Evolutionary conservation across 108 stramenopile genomes (phyloP).

Genomic region (Stephanodiscus minutulus): DNA sequence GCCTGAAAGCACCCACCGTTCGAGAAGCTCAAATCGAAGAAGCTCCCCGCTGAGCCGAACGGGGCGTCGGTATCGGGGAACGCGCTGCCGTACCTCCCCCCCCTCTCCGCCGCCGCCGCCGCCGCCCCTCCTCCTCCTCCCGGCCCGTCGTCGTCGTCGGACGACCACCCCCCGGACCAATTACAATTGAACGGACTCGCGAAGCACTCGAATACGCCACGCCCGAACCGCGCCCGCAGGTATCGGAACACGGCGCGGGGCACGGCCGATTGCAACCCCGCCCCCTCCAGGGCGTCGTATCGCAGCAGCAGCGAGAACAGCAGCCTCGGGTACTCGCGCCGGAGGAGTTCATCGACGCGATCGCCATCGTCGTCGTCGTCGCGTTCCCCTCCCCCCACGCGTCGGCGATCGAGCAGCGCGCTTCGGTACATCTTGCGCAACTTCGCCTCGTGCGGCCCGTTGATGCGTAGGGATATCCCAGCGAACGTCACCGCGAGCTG

Average conservation of each 20-base stretch:
- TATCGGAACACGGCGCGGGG: slow-evolving; percentile 77
- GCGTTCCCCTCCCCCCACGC: not conserved
- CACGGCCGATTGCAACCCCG: slow-evolving; percentile 85
- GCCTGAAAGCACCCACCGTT: slow-evolving; percentile 75
- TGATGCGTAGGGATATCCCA: slow-evolving; percentile 66
- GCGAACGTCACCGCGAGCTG: slow-evolving; percentile 50
- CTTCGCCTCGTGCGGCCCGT: slow-evolving; percentile 65
- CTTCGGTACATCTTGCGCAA: slow-evolving; percentile 57
- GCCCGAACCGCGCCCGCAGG: slow-evolving; percentile 63
- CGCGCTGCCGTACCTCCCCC: slow-evolving; percentile 57
- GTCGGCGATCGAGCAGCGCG: slow-evolving; percentile 8
- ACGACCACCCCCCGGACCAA: slow-evolving; percentile 50
- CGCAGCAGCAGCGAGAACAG: slow-evolving; percentile 68
- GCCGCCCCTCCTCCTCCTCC: slow-evolving; percentile 23
- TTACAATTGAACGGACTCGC: slow-evolving; percentile 88
- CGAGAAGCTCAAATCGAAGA: slow-evolving; percentile 70
- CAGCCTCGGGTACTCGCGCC: slow-evolving; percentile 37
- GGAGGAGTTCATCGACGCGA: not conserved
- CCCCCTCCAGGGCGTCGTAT: slow-evolving; percentile 84
- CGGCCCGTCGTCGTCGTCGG: not conserved
- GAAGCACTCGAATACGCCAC: slow-evolving; percentile 79
- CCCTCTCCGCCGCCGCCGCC: slow-evolving; percentile 31
- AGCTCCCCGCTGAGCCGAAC: slow-evolving; percentile 80
- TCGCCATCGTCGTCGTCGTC: slow-evolving; percentile 14
- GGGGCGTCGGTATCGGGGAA: slow-evolving; percentile 78